These are phyloP conservation scores for Neltuma alba DNA, from an alignment of 306 rosid species.

Conservation along the genomic window DNA sequence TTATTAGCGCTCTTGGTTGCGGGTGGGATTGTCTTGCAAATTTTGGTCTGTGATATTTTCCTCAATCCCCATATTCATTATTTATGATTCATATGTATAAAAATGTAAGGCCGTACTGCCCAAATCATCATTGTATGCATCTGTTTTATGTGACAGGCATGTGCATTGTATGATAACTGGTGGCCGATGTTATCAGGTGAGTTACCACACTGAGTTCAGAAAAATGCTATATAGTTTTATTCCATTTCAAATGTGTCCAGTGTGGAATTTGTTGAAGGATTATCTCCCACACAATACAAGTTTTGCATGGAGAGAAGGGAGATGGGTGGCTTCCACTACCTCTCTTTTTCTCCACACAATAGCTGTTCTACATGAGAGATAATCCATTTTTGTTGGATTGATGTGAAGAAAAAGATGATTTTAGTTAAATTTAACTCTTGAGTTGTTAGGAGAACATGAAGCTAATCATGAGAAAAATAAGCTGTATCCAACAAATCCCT, in stretches of 20 bases:
- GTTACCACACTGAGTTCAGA: conserved; percentile 13
- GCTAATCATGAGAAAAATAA: no score
- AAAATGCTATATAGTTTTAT: neutral
- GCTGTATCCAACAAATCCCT: neutral
- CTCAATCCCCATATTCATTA: conserved; percentile 11
- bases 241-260: neutral
- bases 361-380: neutral
- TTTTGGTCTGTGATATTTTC: conserved; percentile 67
- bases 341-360: neutral
- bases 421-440: neutral
- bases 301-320: neutral
- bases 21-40: conserved; percentile 84
- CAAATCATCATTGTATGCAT: conserved; percentile 25
- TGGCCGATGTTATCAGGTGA: conserved; percentile 98
- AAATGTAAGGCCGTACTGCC: conserved; percentile 13
- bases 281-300: neutral
- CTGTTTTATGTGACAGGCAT: conserved; percentile 68
- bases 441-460: neutral
- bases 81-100: neutral
- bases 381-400: neutral
- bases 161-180: conserved; percentile 93
- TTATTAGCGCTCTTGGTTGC: conserved; percentile 82
- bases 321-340: neutral
- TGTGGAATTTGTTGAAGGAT: neutral
- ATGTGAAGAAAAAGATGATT: neutral